phyloP scores from a whole-genome alignment of 2,329 filamentous ascomycete species.

The Bipolaris zeicola region DNA sequence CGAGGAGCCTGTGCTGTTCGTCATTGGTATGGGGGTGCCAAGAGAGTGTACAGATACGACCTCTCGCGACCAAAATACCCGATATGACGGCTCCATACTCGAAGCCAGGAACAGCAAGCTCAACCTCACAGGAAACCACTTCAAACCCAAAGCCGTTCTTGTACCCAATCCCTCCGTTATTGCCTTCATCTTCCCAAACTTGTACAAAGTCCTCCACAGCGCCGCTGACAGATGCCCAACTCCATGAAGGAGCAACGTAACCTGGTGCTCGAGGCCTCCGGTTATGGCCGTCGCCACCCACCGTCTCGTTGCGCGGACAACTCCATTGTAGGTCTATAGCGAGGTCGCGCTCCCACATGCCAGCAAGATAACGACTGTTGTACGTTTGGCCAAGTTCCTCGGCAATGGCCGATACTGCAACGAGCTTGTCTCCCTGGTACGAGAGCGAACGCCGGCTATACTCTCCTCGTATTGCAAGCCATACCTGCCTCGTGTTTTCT shows the following conservation, averaged over 20 bases:
- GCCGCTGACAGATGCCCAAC: slow-evolving; percentile 11
- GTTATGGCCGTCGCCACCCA: not conserved
- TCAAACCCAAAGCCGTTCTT: slow-evolving; percentile 8
- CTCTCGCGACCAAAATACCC: slow-evolving; percentile 6
- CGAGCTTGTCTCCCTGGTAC: slow-evolving; percentile 12
- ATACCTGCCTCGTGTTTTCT: slow-evolving; percentile 9
- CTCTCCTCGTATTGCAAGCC: slow-evolving; percentile 11
- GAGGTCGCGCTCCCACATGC: slow-evolving; percentile 14
- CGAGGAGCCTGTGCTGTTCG: not conserved
- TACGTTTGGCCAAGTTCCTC: slow-evolving; percentile 11
- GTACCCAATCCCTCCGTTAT: slow-evolving; percentile 1
- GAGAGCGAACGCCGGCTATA: slow-evolving; percentile 13
- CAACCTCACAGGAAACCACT: slow-evolving; percentile 9
- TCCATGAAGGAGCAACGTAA: slow-evolving; percentile 15
- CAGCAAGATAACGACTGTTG: slow-evolving; percentile 9
- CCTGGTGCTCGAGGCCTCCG: slow-evolving; percentile 2
- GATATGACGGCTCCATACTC: slow-evolving; percentile 8
- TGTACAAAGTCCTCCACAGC: slow-evolving; percentile 7
- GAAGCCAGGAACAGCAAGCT: slow-evolving; percentile 7
- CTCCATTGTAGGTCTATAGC: slow-evolving; percentile 12
- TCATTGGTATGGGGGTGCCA: not conserved
- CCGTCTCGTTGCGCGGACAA: not conserved
- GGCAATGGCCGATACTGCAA: slow-evolving; percentile 13
- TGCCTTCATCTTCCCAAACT: slow-evolving; percentile 2
- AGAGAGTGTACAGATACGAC: not conserved